Evolutionary conservation across 179 eudicot species (phyloP), one percentile per base, ranked within the genome.

Genomic region (Kewa caespitosa): DNA sequence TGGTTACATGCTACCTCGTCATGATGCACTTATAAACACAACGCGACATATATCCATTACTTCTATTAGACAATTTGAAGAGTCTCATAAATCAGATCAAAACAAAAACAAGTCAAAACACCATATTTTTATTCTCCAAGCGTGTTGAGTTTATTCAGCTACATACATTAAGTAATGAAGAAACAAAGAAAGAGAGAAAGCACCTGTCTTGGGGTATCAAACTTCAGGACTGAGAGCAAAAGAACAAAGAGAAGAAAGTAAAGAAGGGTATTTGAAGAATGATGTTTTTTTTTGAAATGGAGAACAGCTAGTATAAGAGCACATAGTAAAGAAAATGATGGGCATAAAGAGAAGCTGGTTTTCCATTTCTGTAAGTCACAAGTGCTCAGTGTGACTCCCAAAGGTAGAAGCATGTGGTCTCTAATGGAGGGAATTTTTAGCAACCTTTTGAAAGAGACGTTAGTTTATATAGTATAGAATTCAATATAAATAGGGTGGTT

Each of bases 331-430:
- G 52, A 59, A 43, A 52, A 13, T 17, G 52, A 34, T 30, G 72
- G 52, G 59, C 20, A 52, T 13, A 22, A 37, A 38, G 6, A 27
- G 10, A 66, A 8, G 27, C 13, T 23, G 48, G 6, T 18, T 15
- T 30, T 17, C 72, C 72, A 69, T 69, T 69, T 69, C 38, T 69
- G 57, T 69, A 32, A 46, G 72, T 12, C n/a, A 13, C 8, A 43
- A 8, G 55, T 15, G 72, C 72, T 41, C 41, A 68, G 55, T 42
- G 54, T 27, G 20, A 32, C 43, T 15, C 31, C n/a, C 23, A 66
- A 37, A 66, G 43, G 69, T 8, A 8, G 48, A 66, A 67, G 14
- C 2, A 62, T 46, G 54, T n/a, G 54, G 6, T 8, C 10, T 57
- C 15, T 27, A 25, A 25, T 57, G 48, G 72, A 69, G 59, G 39